These are phyloP conservation scores for Fusarium multiceps DNA, from an alignment of 2,329 filamentous ascomycete genomes.

Conservation along the genomic window DNA sequence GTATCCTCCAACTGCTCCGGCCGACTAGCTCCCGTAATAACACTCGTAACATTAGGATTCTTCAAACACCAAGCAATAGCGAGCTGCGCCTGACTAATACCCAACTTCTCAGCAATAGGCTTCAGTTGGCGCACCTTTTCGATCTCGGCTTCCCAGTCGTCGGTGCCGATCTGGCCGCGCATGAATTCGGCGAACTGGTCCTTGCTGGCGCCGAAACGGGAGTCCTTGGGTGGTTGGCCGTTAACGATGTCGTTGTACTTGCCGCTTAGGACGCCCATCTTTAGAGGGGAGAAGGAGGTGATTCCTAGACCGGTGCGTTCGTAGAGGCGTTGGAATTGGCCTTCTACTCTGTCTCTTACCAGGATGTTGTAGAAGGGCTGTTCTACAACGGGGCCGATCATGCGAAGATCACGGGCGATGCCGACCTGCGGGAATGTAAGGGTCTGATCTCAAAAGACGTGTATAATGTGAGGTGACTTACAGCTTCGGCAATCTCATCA, in stretches of 20 bases:
- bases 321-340: constrained; percentile 71
- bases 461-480: constrained; percentile 14
- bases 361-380: constrained; percentile 77
- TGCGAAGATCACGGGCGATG: constrained; percentile 67
- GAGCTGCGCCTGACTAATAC: constrained; percentile 62
- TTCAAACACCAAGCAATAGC: constrained; percentile 66
- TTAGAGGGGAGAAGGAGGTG: constrained; percentile 71
- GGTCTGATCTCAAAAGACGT: rapidly evolving
- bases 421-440: constrained; percentile 56
- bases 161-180: constrained; percentile 55
- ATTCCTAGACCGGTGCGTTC: constrained; percentile 68
- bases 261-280: constrained; percentile 68
- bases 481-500: constrained; percentile 73
- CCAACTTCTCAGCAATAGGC: constrained; percentile 68
- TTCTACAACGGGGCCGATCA: constrained; percentile 73
- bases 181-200: constrained; percentile 68
- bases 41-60: constrained; percentile 64
- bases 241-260: constrained; percentile 71
- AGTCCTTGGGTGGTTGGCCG: constrained; percentile 63
- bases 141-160: constrained; percentile 65
- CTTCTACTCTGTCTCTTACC: constrained; percentile 69
- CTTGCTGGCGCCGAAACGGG: constrained; percentile 67
- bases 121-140: constrained; percentile 57
- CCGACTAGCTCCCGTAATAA: constrained; percentile 64
- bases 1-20: constrained; percentile 65